Evolutionary conservation across 345 rosid genomes (phyloP).

Genomic region (Chamaenerion angustifolium): DNA sequence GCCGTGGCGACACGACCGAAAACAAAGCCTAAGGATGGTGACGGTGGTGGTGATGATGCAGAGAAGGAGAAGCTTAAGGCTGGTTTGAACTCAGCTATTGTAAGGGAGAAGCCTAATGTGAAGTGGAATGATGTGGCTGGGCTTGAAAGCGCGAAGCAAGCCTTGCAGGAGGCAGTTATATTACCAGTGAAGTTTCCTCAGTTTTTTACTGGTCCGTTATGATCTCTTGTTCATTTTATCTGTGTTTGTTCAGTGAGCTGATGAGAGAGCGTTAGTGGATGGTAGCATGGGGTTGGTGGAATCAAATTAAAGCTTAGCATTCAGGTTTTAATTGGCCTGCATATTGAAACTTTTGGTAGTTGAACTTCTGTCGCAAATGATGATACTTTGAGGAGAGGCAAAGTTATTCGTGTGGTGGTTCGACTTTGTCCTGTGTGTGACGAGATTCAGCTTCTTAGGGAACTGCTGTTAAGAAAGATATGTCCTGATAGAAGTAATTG

Average conservation of each 20-base stretch:
- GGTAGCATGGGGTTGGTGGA: no score
- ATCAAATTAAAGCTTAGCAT: no score
- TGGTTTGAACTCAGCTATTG: slow-evolving; percentile 70
- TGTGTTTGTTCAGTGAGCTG: not conserved
- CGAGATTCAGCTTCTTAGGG: no score
- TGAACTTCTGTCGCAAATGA: no score
- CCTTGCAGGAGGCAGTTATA: slow-evolving; percentile 88
- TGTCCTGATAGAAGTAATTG: no score
- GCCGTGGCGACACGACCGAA: slow-evolving; percentile 64
- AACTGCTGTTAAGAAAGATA: no score
- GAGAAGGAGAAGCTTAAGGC: slow-evolving; percentile 71
- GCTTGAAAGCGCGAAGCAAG: slow-evolving; percentile 88
- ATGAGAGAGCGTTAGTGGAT: no score
- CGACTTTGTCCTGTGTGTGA: not conserved
- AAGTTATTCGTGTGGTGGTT: not conserved
- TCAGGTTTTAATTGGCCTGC: no score
- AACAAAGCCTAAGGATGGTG: slow-evolving; percentile 71
- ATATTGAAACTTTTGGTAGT: no score
- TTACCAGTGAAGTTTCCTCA: slow-evolving; percentile 95
- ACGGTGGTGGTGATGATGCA: slow-evolving; percentile 38
- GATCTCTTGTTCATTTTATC: not conserved
- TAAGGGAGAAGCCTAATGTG: slow-evolving; percentile 79
- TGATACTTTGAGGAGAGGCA: no score
- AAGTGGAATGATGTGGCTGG: slow-evolving; percentile 95
- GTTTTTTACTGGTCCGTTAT: slow-evolving; percentile 60